phyloP scores from a whole-genome alignment of 2,329 filamentous ascomycete genomes.

The Cladosporium sp. region DNA sequence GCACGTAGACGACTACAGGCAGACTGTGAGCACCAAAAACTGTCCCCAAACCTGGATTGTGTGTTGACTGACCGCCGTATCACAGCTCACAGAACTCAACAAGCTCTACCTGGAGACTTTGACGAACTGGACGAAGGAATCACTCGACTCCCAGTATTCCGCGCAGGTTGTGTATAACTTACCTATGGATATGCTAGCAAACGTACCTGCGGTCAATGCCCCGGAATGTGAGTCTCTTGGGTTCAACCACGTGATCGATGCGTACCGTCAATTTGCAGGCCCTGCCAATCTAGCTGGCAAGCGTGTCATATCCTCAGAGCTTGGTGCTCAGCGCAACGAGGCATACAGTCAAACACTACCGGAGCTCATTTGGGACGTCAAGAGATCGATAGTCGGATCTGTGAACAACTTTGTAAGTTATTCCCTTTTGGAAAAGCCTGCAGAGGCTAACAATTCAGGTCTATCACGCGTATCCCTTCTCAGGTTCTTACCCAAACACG shows the following conservation, averaged over 20 bases:
- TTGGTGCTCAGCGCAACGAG: constrained; percentile 32
- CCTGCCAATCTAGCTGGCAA: constrained; percentile 36
- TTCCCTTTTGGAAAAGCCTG: too few relatives aligned
- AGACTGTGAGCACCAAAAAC: constrained; percentile 25
- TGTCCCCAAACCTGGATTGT: neutral
- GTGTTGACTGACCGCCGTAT: neutral
- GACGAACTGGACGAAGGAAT: constrained; percentile 30
- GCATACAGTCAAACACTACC: constrained; percentile 35
- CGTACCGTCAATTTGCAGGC: constrained; percentile 38
- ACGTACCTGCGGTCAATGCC: constrained; percentile 34
- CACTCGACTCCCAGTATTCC: constrained; percentile 31
- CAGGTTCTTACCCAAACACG: constrained; percentile 46
- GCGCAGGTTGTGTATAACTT: constrained; percentile 39
- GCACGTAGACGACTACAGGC: constrained; percentile 34
- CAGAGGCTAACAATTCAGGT: neutral
- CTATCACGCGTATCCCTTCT: constrained; percentile 47
- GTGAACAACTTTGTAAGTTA: constrained; percentile 44
- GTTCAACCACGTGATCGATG: constrained; percentile 36
- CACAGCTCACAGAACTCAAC: constrained; percentile 29
- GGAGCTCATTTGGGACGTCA: constrained; percentile 39
- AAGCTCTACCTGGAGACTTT: constrained; percentile 32
- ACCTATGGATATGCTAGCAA: constrained; percentile 37
- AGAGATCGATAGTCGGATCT: constrained; percentile 42
- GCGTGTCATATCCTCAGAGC: constrained; percentile 37
- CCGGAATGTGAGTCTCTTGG: constrained; percentile 40